phyloP scores from a whole-genome alignment of 2,329 filamentous ascomycete genomes.

The Gyromitra esculenta region DNA sequence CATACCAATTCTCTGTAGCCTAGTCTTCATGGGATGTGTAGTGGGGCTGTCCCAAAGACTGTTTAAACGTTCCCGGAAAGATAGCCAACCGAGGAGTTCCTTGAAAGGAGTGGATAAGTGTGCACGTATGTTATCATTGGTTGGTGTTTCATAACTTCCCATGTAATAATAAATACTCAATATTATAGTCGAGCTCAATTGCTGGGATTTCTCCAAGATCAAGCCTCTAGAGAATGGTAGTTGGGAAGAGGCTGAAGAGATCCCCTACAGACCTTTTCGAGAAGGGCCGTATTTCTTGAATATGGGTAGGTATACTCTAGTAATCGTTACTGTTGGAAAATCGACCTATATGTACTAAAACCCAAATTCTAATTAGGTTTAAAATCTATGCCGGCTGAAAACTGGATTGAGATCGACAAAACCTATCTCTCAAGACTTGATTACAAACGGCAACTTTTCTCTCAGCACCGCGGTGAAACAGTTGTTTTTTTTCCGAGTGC shows the following conservation, averaged over 20 bases:
- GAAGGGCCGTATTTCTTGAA: conserved; percentile 69
- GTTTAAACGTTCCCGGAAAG: neutral
- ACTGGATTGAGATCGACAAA: conserved; percentile 89
- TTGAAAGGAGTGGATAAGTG: neutral
- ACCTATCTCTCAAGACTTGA: conserved; percentile 69
- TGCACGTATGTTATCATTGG: conserved; percentile 8
- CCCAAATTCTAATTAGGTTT: conserved; percentile 60
- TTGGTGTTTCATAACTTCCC: neutral
- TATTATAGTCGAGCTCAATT: conserved; percentile 14
- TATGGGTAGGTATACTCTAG: conserved; percentile 21
- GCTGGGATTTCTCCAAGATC: conserved; percentile 22
- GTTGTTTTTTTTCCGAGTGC: conserved; percentile 60
- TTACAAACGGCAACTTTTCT: conserved; percentile 31
- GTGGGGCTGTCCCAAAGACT: neutral
- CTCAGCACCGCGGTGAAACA: conserved; percentile 28
- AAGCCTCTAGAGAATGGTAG: conserved; percentile 7
- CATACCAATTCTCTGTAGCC: neutral
- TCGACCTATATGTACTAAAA: neutral
- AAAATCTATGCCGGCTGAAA: conserved; percentile 73
- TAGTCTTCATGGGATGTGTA: neutral
- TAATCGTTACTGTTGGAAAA: neutral
- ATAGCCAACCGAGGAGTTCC: neutral
- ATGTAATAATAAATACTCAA: conserved; percentile 12
- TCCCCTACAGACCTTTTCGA: conserved; percentile 81
- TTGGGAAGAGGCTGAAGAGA: conserved; percentile 24